Conservation (phyloP, 352 stramenopile genomes). For the Globisporangium takayamanum region DNA sequence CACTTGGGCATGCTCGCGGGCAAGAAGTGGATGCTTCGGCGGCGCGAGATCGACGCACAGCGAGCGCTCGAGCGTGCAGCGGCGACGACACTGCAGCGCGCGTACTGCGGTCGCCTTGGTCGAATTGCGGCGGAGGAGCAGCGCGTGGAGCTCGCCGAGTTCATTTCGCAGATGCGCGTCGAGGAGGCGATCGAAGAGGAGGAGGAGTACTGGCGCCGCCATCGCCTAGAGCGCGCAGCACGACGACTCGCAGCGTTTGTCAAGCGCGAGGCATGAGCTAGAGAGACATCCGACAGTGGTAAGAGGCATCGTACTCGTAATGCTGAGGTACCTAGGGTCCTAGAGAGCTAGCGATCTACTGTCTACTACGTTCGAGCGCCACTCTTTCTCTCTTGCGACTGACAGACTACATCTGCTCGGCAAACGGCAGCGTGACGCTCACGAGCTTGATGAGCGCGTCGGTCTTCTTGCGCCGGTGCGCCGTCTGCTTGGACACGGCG, state of each 20-base stretch:
- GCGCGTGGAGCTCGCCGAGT: conserved; percentile 90
- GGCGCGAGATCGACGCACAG: conserved; percentile 81
- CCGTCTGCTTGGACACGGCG: conserved; percentile 88
- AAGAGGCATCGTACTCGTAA: conserved; percentile 1
- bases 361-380: no score
- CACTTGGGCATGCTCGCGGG: conserved; percentile 79
- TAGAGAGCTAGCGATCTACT: no score
- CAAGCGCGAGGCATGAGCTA: conserved; percentile 40
- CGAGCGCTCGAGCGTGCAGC: conserved; percentile 69
- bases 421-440: conserved; percentile 66
- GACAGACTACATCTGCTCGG: conserved; percentile 28
- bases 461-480: conserved; percentile 80
- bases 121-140: conserved; percentile 75
- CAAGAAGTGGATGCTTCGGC: conserved; percentile 74
- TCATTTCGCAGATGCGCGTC: conserved; percentile 87
- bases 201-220: conserved; percentile 59
- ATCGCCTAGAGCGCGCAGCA: conserved; percentile 45
- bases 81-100: conserved; percentile 79
- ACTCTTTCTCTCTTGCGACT: background rate
- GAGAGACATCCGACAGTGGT: background rate
- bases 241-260: conserved; percentile 54
- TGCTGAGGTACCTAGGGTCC: background rate
- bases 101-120: conserved; percentile 82
- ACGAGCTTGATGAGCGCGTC: conserved; percentile 74
- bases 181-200: conserved; percentile 90